Base-by-base conservation (phyloP, 805 yeast genomes). In the Hanseniaspora singularis region DNA sequence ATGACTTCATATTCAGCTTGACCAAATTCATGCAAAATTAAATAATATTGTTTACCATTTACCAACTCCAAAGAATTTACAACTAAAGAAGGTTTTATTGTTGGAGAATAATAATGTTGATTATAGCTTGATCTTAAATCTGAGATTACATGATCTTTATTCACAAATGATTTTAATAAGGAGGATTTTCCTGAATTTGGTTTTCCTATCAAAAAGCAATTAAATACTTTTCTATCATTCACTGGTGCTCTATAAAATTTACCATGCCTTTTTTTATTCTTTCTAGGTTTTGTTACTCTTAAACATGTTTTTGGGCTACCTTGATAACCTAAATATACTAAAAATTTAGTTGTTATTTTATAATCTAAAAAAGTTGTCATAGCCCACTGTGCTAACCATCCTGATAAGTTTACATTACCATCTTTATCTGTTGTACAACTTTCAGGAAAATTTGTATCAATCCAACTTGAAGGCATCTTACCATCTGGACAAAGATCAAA, bases 351-450 rank as follows among this genome's bases (percentile, higher is more conserved):
- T 0, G 97, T 87, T 0, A 86, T 80, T 54, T 73, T 77, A 58
- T 82, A 77, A 55, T 88, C 95, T 26, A 92, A 65, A 54, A 77
- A 87, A 0, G 97, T 89, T 0, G 96, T 86, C 83, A 92, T 82
- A 55, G 89, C 81, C 99, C 99, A 92, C 57, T 89, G 97, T 0
- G 98, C 98, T 32, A 92, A 65, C 99, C 99, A 92, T 2, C 99
- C 98, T 64, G 94, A 98, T 23, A 92, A 63, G 0, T 97, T 86
- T 3, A 92, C 87, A 58, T 77, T 74, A 0, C 95, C 96, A 52
- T 78, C 79, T 53, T 87, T 96, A 58, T 87, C 88, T 45, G 94
- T 75, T 1, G 89, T 95, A 10, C 94, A 84, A 1, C 94, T 76
- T 22, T 72, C 68, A 0, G 99, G 99, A 57, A 92, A 92, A 53